Evolutionary conservation across 2,329 filamentous ascomycete genomes (phyloP).

Genomic region (Trichoderma lentiforme): DNA sequence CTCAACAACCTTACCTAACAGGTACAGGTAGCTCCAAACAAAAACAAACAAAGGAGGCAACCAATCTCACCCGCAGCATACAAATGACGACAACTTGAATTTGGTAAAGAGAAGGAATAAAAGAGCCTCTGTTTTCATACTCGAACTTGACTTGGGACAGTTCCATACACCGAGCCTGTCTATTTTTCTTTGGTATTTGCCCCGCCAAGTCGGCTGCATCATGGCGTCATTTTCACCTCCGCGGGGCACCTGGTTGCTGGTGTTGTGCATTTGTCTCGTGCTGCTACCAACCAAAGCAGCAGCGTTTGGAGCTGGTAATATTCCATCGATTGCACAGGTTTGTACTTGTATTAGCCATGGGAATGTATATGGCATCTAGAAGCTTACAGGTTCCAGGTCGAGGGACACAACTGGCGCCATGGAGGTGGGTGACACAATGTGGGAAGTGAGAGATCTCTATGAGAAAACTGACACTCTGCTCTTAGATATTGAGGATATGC

Average conservation of each 20-base stretch:
- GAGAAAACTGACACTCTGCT: not conserved
- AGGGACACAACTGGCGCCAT: conserved; percentile 68
- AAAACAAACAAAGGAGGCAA: not conserved
- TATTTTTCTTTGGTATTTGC: not conserved
- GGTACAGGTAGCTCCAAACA: not conserved
- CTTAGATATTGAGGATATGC: conserved; percentile 74
- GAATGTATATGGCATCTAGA: not conserved
- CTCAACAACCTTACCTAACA: not conserved
- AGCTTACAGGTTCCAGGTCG: conserved; percentile 45
- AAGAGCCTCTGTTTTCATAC: not conserved
- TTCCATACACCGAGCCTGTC: not conserved
- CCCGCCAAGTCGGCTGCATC: conserved; percentile 20
- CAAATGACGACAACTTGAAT: not conserved
- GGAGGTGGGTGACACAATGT: conserved; percentile 44
- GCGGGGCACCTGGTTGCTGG: conserved; percentile 51
- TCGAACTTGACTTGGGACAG: not conserved
- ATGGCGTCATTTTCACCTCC: conserved; percentile 49
- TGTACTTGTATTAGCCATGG: not conserved
- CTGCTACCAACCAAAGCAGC: conserved; percentile 54
- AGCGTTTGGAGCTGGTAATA: conserved; percentile 69
- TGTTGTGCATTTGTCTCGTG: conserved; percentile 52
- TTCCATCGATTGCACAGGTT: conserved; percentile 58
- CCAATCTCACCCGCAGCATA: conserved; percentile 1
- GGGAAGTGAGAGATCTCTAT: not conserved
- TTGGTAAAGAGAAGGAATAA: not conserved